Percentiles rank a stretch among this genome's conserved stretches.
Conservation (phyloP, 352 stramenopile species). For the Pythium scleroteichum region DNA sequence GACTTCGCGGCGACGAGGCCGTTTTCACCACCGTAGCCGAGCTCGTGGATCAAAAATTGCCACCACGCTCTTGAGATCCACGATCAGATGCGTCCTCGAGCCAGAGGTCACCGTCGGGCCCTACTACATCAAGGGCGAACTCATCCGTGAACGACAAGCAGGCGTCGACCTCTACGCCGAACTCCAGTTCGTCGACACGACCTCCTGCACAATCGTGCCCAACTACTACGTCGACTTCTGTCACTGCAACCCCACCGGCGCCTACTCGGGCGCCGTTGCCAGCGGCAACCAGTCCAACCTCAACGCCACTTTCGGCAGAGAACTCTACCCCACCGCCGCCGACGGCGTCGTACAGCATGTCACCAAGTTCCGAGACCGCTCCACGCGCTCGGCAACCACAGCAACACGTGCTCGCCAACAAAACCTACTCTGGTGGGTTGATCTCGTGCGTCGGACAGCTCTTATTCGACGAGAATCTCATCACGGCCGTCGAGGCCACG, state of each 20-base stretch:
- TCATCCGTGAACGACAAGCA: slow-evolving; percentile 18
- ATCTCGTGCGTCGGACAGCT: slow-evolving; percentile 21
- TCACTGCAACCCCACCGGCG: slow-evolving; percentile 23
- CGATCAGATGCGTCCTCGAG: slow-evolving; percentile 20
- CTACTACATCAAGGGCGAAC: slow-evolving; percentile 22
- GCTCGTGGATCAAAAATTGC: no score
- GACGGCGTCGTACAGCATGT: slow-evolving; percentile 19
- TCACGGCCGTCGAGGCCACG: slow-evolving; percentile 8
- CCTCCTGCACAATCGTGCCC: slow-evolving; percentile 9
- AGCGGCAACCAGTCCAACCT: slow-evolving; percentile 11
- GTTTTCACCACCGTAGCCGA: no score
- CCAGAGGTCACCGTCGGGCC: slow-evolving; percentile 13
- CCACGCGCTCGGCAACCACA: slow-evolving; percentile 16
- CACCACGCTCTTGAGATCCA: no score
- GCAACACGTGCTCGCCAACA: slow-evolving; percentile 14
- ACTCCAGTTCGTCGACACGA: slow-evolving; percentile 16
- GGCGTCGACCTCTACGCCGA: slow-evolving; percentile 18
- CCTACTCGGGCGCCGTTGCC: slow-evolving; percentile 16
- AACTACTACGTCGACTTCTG: slow-evolving; percentile 21
- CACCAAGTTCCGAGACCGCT: slow-evolving; percentile 25
- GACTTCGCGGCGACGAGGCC: no score
- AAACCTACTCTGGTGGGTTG: slow-evolving; percentile 6
- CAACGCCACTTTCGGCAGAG: slow-evolving; percentile 15
- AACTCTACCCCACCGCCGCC: slow-evolving; percentile 7
- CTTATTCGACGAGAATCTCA: slow-evolving; percentile 19